A percentile compares a stretch with the other conserved stretches of the same genome.
Evolutionary conservation across 495 filamentous ascomycete species (phyloP).

Genomic region (Hapsidospora chrysogenum): DNA sequence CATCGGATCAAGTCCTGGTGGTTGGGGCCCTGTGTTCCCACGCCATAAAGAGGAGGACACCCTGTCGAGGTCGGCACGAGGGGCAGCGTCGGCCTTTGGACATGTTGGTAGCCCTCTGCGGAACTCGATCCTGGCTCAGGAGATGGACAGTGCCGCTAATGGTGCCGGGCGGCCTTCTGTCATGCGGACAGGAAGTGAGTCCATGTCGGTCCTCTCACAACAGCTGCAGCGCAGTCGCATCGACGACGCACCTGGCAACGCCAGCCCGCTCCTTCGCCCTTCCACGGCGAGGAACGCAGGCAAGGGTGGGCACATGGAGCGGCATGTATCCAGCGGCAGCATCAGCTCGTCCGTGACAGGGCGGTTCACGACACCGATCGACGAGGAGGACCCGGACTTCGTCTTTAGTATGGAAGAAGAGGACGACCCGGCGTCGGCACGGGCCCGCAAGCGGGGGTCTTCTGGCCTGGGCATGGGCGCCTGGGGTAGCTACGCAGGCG

Average conservation of each 20-base stretch:
- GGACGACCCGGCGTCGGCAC: constrained; percentile 31
- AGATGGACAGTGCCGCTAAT: constrained; percentile 30
- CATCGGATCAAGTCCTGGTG: constrained; percentile 58
- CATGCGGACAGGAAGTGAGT: constrained; percentile 17
- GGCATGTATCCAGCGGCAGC: constrained; percentile 34
- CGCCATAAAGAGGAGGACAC: constrained; percentile 62
- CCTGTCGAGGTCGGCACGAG: constrained; percentile 11
- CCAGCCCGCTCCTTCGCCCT: constrained; percentile 23
- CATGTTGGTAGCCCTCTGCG: constrained; percentile 90
- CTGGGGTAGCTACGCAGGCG: constrained; percentile 21
- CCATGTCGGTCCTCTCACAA: constrained; percentile 53
- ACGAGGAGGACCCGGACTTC: constrained; percentile 55
- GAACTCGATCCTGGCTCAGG: constrained; percentile 55
- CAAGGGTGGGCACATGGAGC: constrained; percentile 21
- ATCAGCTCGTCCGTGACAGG: constrained; percentile 29
- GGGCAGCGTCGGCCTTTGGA: constrained; percentile 40
- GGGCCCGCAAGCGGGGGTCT: constrained; percentile 24
- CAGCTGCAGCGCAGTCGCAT: constrained; percentile 44
- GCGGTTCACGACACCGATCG: constrained; percentile 49
- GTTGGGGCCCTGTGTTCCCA: constrained; percentile 74
- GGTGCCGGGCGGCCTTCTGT: constrained; percentile 10
- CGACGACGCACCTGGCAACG: constrained; percentile 18
- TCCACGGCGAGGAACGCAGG: constrained; percentile 14
- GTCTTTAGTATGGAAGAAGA: constrained; percentile 79
- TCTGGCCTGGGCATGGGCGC: constrained; percentile 13